Percentiles rank a stretch among this genome's conserved stretches.
Evolutionary conservation across 176 grass and related monocot species (phyloP).

Genomic region (Pontederia crassipes): DNA sequence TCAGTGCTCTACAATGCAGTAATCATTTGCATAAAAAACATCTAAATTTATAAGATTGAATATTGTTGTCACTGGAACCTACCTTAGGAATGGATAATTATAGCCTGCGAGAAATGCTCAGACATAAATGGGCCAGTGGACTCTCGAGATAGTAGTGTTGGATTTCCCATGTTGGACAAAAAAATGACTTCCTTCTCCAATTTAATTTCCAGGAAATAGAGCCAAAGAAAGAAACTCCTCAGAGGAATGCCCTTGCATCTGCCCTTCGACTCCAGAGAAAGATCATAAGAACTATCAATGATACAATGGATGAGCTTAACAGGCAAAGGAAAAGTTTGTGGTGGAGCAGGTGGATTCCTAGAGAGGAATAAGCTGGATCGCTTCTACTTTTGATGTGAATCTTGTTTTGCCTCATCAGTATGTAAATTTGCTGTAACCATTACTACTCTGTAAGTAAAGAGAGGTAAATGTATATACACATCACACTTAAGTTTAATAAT

Average conservation of each 20-base stretch:
- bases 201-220: conserved; percentile 50
- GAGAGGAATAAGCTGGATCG: conserved; percentile 46
- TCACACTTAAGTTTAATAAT: no score
- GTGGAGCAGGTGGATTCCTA: conserved; percentile 98
- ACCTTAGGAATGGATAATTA: no score
- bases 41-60: neutral
- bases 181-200: neutral
- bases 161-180: neutral
- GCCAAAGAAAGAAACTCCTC: conserved; percentile 52
- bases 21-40: neutral
- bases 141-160: neutral
- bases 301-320: conserved; percentile 72
- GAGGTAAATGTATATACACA: no score
- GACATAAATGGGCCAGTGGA: neutral
- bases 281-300: conserved; percentile 58
- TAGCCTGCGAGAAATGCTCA: no score
- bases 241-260: conserved; percentile 67
- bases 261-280: conserved; percentile 71
- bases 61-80: neutral
- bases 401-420: conserved; percentile 1
- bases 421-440: no score
- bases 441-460: no score
- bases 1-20: neutral
- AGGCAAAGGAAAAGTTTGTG: conserved; percentile 75
- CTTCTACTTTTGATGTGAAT: conserved; percentile 14